phyloP scores from a whole-genome alignment of 495 filamentous ascomycete genomes.

The Penicillium cataractarum region DNA sequence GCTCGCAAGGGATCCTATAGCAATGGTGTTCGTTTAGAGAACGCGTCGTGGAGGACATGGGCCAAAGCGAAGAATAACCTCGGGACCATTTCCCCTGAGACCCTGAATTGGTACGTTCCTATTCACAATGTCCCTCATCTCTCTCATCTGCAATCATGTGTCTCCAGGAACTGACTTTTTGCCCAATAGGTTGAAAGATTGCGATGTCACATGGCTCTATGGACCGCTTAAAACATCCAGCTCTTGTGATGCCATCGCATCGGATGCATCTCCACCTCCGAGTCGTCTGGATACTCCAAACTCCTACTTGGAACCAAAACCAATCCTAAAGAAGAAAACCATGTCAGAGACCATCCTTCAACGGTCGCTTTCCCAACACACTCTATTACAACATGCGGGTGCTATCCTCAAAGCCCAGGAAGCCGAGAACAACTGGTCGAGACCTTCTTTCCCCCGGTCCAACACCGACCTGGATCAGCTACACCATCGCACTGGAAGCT shows the following conservation, averaged over 20 bases:
- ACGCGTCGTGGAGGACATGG: slow-evolving; percentile 99
- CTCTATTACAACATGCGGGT: slow-evolving; percentile 89
- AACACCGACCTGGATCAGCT: slow-evolving; percentile 66
- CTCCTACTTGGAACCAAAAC: slow-evolving; percentile 84
- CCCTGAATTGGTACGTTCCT: slow-evolving; percentile 76
- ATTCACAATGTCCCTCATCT: not conserved
- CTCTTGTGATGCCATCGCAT: slow-evolving; percentile 37
- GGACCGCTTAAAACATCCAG: slow-evolving; percentile 80
- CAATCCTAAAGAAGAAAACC: slow-evolving; percentile 94
- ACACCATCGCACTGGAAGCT: slow-evolving; percentile 45
- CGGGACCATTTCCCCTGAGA: slow-evolving; percentile 84
- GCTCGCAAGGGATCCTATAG: slow-evolving; percentile 74
- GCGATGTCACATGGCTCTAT: slow-evolving; percentile 97
- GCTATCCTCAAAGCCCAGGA: slow-evolving; percentile 91
- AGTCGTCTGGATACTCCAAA: slow-evolving; percentile 74
- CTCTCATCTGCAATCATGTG: not conserved
- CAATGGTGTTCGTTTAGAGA: slow-evolving; percentile 83
- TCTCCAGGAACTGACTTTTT: not conserved
- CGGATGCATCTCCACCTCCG: slow-evolving; percentile 55
- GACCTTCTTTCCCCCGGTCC: slow-evolving; percentile 54
- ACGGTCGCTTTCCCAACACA: slow-evolving; percentile 85
- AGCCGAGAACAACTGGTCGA: slow-evolving; percentile 54
- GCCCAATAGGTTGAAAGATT: slow-evolving; percentile 82
- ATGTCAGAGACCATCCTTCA: slow-evolving; percentile 96
- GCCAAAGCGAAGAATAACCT: slow-evolving; percentile 84